A percentile compares a stretch with the other conserved stretches of the same genome.
phyloP scores from a whole-genome alignment of 768 basidiomycete species.

The Mrakia gelida region DNA sequence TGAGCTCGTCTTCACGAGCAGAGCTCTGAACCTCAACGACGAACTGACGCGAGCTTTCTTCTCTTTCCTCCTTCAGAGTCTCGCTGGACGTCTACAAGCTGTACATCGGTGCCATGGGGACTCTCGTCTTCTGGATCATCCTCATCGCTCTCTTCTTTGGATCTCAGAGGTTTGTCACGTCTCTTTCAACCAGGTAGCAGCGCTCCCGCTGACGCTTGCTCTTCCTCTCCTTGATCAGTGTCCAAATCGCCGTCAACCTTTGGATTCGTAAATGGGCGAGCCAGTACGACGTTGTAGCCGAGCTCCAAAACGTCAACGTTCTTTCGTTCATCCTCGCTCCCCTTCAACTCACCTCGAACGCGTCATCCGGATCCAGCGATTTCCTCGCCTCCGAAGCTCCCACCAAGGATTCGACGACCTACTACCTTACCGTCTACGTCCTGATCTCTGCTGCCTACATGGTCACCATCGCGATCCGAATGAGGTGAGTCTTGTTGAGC shows the following conservation, averaged over 20 bases:
- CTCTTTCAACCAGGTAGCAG: not conserved
- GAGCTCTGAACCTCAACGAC: no score
- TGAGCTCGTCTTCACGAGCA: no score
- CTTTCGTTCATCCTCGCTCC: slow-evolving; percentile 15
- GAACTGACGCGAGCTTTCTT: no score
- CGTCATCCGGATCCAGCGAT: slow-evolving; percentile 24
- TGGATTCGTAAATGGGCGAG: slow-evolving; percentile 44
- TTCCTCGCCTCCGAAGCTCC: not conserved
- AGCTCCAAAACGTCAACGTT: not conserved
- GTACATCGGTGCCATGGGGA: slow-evolving; percentile 12
- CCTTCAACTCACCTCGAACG: not conserved
- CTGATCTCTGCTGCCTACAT: slow-evolving; percentile 38
- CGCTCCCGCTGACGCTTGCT: not conserved
- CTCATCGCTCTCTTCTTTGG: slow-evolving; percentile 39
- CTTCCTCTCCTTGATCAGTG: not conserved
- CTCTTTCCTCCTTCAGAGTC: not conserved
- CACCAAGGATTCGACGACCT: slow-evolving; percentile 35
- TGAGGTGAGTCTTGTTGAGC: slow-evolving; percentile 21
- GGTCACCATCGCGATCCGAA: slow-evolving; percentile 38
- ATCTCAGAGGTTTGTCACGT: slow-evolving; percentile 34
- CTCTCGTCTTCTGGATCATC: slow-evolving; percentile 39
- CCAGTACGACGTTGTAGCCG: slow-evolving; percentile 4
- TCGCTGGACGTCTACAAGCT: slow-evolving; percentile 7
- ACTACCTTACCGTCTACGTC: slow-evolving; percentile 40
- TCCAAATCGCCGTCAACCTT: slow-evolving; percentile 42